A percentile compares a stretch with the other conserved stretches of the same genome.
Evolutionary conservation across 1,139 yeast genomes (phyloP).

Genomic region (Debaryomyces singareniensis): DNA sequence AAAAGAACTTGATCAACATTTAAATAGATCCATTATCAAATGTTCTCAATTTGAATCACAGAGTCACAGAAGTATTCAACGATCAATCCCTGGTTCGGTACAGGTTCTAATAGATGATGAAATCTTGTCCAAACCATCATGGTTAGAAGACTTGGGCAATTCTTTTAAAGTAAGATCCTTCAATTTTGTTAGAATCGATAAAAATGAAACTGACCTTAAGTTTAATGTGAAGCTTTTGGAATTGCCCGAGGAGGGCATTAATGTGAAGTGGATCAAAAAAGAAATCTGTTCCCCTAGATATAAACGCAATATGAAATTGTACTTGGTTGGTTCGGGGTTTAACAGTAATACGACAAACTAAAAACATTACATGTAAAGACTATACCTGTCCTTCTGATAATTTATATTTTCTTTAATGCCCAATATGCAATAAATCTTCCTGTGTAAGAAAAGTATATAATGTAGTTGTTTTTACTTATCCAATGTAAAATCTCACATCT

Average conservation of each 20-base stretch:
- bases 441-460: too few relatives aligned
- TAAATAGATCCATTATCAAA: too few relatives aligned
- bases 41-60: too few relatives aligned
- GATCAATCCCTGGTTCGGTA: background rate
- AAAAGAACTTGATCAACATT: too few relatives aligned
- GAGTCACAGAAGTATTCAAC: too few relatives aligned
- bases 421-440: too few relatives aligned
- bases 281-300: slow-evolving; percentile 38
- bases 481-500: too few relatives aligned
- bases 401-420: too few relatives aligned
- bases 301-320: slow-evolving; percentile 38
- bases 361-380: too few relatives aligned
- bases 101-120: background rate
- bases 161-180: slow-evolving; percentile 13
- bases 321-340: slow-evolving; percentile 16
- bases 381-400: too few relatives aligned
- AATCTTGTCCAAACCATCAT: slow-evolving; percentile 2
- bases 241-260: slow-evolving; percentile 9
- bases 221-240: slow-evolving; percentile 27
- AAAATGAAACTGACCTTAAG: slow-evolving; percentile 28
- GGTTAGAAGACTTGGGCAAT: slow-evolving; percentile 12
- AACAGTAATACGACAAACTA: too few relatives aligned
- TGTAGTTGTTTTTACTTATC: too few relatives aligned
- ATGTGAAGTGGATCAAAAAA: slow-evolving; percentile 28
- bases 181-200: slow-evolving; percentile 28